Percentiles rank a stretch among this genome's conserved stretches.
phyloP scores from a whole-genome alignment of 1,284 basidiomycete species.

The Vanrija sp. region DNA sequence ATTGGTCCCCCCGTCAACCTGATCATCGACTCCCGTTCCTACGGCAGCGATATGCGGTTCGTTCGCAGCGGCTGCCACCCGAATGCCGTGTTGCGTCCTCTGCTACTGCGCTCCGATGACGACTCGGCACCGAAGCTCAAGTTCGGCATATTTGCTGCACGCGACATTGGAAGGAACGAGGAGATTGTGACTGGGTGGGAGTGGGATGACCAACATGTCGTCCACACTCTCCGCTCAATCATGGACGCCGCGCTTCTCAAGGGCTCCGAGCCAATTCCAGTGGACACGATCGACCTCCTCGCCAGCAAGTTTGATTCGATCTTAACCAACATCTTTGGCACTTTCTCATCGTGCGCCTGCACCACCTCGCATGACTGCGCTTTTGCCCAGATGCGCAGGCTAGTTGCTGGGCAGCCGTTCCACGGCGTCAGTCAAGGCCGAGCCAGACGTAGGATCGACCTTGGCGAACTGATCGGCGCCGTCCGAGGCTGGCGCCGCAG shows the following conservation, averaged over 20 bases:
- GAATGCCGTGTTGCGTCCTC: conserved; percentile 78
- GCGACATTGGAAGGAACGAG: conserved; percentile 71
- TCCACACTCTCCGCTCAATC: conserved; percentile 61
- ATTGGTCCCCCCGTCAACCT: conserved; percentile 75
- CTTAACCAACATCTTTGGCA: conserved; percentile 66
- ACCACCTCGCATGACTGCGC: conserved; percentile 63
- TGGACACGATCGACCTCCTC: conserved; percentile 40
- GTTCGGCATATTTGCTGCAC: conserved; percentile 79
- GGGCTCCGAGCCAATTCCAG: conserved; percentile 10
- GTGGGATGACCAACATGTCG: conserved; percentile 88
- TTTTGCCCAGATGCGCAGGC: conserved; percentile 61
- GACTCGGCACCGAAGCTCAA: conserved; percentile 53
- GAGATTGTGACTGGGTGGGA: conserved; percentile 93
- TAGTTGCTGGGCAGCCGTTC: conserved; percentile 49
- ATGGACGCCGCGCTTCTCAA: conserved; percentile 27
- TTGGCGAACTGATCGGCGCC: conserved; percentile 66
- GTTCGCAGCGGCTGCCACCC: conserved; percentile 81
- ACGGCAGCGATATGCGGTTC: conserved; percentile 71
- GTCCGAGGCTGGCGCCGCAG: conserved; percentile 60
- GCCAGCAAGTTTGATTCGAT: conserved; percentile 62
- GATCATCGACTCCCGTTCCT: conserved; percentile 74
- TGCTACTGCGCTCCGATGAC: conserved; percentile 51
- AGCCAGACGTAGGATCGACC: conserved; percentile 48
- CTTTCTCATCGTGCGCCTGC: conserved; percentile 74
- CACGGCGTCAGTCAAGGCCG: conserved; percentile 17